Percentiles rank a stretch among this genome's conserved stretches.
These are phyloP conservation scores for Thalassiosira ordinaria DNA, from an alignment of 352 stramenopile species.

Conservation along the genomic window DNA sequence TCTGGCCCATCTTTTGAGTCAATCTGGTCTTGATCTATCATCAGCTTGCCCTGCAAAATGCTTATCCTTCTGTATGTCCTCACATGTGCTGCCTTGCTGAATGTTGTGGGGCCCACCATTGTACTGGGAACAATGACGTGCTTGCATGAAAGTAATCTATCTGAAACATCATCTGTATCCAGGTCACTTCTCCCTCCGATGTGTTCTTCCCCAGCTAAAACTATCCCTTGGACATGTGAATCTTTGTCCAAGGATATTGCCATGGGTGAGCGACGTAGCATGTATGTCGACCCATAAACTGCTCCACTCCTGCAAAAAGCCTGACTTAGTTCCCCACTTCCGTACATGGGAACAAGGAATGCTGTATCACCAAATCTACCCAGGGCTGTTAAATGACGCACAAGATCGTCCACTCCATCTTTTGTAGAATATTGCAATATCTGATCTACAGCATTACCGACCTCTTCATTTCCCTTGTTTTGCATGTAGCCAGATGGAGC, in stretches of 20 bases:
- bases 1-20: constrained; percentile 28
- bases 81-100: constrained; percentile 3
- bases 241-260: constrained; percentile 35
- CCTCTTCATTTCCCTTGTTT: no score
- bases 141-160: constrained; percentile 58
- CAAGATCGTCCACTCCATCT: constrained; percentile 65
- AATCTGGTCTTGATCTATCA: constrained; percentile 30
- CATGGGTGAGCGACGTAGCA: constrained; percentile 62
- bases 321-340: constrained; percentile 77
- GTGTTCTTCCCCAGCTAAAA: constrained; percentile 35
- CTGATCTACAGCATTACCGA: no score
- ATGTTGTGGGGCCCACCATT: constrained; percentile 24
- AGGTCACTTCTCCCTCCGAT: constrained; percentile 29
- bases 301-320: constrained; percentile 81
- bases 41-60: constrained; percentile 64
- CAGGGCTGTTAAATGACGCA: constrained; percentile 69
- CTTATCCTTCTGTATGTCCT: constrained; percentile 62
- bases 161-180: constrained; percentile 39
- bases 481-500: constrained; percentile 27
- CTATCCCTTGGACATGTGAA: constrained; percentile 25
- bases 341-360: constrained; percentile 79
- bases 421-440: constrained; percentile 45
- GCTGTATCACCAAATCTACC: constrained; percentile 79
- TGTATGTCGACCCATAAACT: constrained; percentile 80
- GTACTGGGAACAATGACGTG: constrained; percentile 68